Conservation (phyloP, 1,284 basidiomycete genomes). For the Naganishia cerealis region DNA sequence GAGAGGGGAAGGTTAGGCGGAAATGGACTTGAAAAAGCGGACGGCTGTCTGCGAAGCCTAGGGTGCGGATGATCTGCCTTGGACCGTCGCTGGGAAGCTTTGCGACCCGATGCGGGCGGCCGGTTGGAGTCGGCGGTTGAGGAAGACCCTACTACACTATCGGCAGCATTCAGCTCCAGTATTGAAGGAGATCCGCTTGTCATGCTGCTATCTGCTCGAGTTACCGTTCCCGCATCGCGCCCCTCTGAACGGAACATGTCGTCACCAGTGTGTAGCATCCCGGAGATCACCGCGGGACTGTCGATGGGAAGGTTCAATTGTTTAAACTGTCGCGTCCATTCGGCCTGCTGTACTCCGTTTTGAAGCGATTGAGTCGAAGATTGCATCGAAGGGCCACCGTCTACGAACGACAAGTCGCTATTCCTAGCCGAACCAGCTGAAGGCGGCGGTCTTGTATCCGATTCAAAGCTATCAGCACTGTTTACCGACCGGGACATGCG, state of each 20-base stretch:
- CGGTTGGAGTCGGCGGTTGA: background rate
- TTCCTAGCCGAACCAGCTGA: background rate
- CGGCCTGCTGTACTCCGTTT: background rate
- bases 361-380: background rate
- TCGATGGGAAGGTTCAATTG: constrained; percentile 22
- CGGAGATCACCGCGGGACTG: constrained; percentile 17
- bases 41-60: background rate
- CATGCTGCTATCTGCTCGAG: background rate
- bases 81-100: background rate
- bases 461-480: constrained; percentile 13
- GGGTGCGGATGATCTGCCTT: background rate
- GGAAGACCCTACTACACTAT: background rate
- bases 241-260: background rate
- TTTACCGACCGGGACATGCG: constrained; percentile 1
- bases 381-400: background rate
- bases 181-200: background rate
- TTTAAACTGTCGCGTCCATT: constrained; percentile 11
- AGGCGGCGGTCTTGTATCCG: background rate
- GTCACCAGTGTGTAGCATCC: constrained; percentile 8
- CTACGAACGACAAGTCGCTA: background rate
- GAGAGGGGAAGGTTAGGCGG: constrained; percentile 50
- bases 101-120: background rate
- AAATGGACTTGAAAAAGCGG: constrained; percentile 35
- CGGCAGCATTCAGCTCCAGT: background rate
- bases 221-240: background rate